Evolutionary conservation across 2,329 filamentous ascomycete genomes (phyloP).

Genomic region (Fusarium sp.): DNA sequence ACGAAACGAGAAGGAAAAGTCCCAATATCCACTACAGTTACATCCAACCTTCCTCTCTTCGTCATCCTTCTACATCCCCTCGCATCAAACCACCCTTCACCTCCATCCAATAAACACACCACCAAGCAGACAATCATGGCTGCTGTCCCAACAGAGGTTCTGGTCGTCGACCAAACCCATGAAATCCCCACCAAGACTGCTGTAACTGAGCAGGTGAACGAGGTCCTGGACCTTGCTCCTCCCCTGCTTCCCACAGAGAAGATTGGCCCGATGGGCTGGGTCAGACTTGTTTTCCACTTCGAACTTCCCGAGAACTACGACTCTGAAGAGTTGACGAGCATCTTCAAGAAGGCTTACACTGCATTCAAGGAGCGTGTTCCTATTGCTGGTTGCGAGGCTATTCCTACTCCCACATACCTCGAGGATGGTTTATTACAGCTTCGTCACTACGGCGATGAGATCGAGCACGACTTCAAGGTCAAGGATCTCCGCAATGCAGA

Average conservation of each 20-base stretch:
- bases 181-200: neutral
- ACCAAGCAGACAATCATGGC: constrained; percentile 2
- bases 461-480: constrained; percentile 16
- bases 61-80: neutral
- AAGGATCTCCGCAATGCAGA: constrained; percentile 10
- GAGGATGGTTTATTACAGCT: constrained; percentile 8
- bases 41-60: neutral
- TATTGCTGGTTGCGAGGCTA: constrained; percentile 10
- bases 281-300: constrained; percentile 12
- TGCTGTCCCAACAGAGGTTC: neutral
- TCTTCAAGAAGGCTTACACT: neutral
- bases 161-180: neutral
- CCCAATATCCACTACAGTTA: neutral
- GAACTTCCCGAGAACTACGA: constrained; percentile 5
- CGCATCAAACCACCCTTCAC: neutral
- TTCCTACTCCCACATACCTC: neutral
- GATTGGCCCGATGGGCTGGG: constrained; percentile 21
- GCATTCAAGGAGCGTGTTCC: constrained; percentile 9
- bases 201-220: neutral
- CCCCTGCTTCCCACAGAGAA: constrained; percentile 17
- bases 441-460: constrained; percentile 19
- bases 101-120: neutral
- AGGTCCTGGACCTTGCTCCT: constrained; percentile 13
- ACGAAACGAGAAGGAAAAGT: neutral
- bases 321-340: neutral